Percentiles rank a stretch among this genome's conserved stretches.
Evolutionary conservation across 495 filamentous ascomycete species (phyloP).

Genomic region (Neohortaea acidophila): DNA sequence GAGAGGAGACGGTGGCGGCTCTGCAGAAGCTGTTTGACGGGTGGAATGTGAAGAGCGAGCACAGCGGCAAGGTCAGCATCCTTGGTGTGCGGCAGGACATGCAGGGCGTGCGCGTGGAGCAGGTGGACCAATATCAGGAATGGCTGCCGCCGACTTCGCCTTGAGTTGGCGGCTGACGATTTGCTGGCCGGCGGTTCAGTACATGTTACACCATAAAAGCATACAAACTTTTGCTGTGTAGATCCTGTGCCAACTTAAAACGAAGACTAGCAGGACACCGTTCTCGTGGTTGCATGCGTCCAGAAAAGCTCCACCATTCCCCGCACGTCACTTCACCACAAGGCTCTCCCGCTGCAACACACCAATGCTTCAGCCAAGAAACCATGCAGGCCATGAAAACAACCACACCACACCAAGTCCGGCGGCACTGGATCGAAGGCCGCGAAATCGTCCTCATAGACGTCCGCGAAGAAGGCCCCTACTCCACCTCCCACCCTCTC

Average conservation of each 20-base stretch:
- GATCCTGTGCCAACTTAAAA: too few species aligned
- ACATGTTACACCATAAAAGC: too few species aligned
- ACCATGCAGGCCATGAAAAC: too few species aligned
- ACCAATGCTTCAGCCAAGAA: too few species aligned
- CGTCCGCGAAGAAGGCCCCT: conserved; percentile 1
- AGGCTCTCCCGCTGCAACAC: too few species aligned
- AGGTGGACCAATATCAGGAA: conserved; percentile 41
- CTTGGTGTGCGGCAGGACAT: conserved; percentile 75
- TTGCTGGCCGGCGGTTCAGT: too few species aligned
- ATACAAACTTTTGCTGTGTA: neutral
- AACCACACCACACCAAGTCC: neutral
- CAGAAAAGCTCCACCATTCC: too few species aligned
- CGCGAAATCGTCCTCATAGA: neutral
- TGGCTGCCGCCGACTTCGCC: too few species aligned
- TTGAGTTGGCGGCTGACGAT: too few species aligned
- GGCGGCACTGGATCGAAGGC: neutral
- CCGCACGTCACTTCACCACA: too few species aligned
- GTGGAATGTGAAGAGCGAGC: conserved; percentile 40
- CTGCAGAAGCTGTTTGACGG: conserved; percentile 45
- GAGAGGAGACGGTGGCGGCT: conserved; percentile 45
- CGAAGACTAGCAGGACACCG: too few species aligned
- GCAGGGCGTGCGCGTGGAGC: conserved; percentile 62
- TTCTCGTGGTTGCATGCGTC: too few species aligned
- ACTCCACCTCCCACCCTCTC: neutral
- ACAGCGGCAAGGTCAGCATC: conserved; percentile 51